Evolutionary conservation across 257 asterid genomes (phyloP).

Genomic region (Marsdenia floribunda): DNA sequence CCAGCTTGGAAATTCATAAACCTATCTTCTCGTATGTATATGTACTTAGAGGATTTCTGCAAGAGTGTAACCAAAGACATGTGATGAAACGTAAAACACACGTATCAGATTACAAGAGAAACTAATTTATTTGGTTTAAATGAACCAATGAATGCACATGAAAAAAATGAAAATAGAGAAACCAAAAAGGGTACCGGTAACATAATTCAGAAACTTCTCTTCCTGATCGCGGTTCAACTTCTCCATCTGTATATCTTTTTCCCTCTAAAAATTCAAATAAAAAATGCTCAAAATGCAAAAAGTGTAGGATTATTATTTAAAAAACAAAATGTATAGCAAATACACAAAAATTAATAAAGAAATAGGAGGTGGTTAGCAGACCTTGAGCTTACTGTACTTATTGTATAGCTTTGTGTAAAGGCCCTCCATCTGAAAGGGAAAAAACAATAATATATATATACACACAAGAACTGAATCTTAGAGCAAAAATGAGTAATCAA

Average conservation of each 20-base stretch:
- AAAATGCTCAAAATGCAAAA: conserved; percentile 1
- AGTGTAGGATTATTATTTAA: not conserved
- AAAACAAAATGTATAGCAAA: not conserved
- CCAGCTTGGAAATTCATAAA: not conserved
- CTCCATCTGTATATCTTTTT: conserved; percentile 55
- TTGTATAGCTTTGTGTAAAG: conserved; percentile 60
- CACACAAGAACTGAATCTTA: not conserved
- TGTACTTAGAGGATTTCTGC: not conserved
- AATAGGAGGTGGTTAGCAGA: conserved; percentile 11
- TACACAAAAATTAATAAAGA: not conserved
- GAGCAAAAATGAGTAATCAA: not conserved
- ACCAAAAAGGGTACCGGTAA: conserved; percentile 31
- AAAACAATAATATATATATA: not conserved
- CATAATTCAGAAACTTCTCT: conserved; percentile 54
- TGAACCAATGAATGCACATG: not conserved
- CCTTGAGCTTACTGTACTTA: conserved; percentile 65
- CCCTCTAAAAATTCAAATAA: conserved; percentile 30
- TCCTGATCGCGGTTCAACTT: conserved; percentile 63
- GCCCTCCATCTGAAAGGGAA: conserved; percentile 52
- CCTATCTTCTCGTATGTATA: not conserved
- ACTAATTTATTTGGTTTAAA: not conserved
- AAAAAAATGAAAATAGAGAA: not conserved
- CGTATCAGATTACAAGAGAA: not conserved
- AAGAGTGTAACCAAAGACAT: not conserved
- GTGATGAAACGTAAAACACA: not conserved